Evolutionary conservation across 176 grass and related monocot genomes (phyloP), one percentile per base, ranked within the genome.

Genomic region (Rhipidocladum racemiflorum): DNA sequence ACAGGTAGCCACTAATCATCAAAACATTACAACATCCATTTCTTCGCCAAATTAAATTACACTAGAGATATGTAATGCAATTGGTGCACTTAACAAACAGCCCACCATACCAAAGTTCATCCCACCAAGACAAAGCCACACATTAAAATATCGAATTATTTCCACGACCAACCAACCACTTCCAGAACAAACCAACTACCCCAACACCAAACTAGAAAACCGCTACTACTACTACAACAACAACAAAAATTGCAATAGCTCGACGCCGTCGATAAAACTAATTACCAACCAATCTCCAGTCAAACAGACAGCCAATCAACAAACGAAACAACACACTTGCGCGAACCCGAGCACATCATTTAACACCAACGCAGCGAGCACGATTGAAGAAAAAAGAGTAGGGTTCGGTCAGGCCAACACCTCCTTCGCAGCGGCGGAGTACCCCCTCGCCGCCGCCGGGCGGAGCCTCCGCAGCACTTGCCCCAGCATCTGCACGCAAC

Each of bases 391-490:
- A 34, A 2, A 32, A 75, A 76, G 55, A 21, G 1, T 69, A 70
- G 32, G 70, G 35, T 65, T 77, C 44, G 5, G 23, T 15, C 71
- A 49, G n/a, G 12, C 45, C 21, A 71, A 80, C 88, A 95, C 95
- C 88, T 98, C 86, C 88, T 93, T 98, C 42, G 86, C 75, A 11
- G 86, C 55, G 7, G 86, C 62, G 43, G 92, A 88, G 55, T 80
- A 98, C 43, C 59, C 90, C 83, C 75, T 86, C 25, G 90, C 42
- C 80, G 86, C 43, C 50, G 92, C 73, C 12, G 92, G 88, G 72
- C 90, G 79, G 54, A 95, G 81, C 88, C 85, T 70, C 63, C 81
- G 81, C 76, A 93, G 53, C 66, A 89, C 74, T 81, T 89, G 92
- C 46, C 86, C 90, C 84, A 88, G 75, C 83, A 97, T 92, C 95